Percentiles rank a stretch among this genome's conserved stretches.
Conservation (phyloP, 2,329 filamentous ascomycete species). For the Canariomyces notabilis region DNA sequence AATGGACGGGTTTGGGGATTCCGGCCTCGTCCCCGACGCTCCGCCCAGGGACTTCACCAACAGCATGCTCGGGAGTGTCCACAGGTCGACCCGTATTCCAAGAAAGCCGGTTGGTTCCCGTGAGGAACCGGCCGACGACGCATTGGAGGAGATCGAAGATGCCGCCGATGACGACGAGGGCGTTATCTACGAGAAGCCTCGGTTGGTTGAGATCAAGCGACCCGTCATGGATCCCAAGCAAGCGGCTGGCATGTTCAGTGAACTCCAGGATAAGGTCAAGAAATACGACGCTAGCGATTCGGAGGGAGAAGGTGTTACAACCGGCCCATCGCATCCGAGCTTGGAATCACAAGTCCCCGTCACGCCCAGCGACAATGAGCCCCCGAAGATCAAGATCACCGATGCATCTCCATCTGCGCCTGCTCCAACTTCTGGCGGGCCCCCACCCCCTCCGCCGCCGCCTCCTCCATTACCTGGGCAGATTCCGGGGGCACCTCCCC, state of each 20-base stretch:
- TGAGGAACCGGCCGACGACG: slow-evolving; percentile 33
- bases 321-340: slow-evolving; percentile 70
- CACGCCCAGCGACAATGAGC: slow-evolving; percentile 57
- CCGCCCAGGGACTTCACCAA: slow-evolving; percentile 62
- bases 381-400: slow-evolving; percentile 57
- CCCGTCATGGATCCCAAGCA: slow-evolving; percentile 61
- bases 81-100: slow-evolving; percentile 53
- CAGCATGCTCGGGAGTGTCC: slow-evolving; percentile 68
- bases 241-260: slow-evolving; percentile 59
- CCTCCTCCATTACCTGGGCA: slow-evolving; percentile 35
- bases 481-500: slow-evolving; percentile 30
- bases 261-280: slow-evolving; percentile 73
- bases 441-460: slow-evolving; percentile 40
- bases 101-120: slow-evolving; percentile 47
- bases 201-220: slow-evolving; percentile 71
- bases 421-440: slow-evolving; percentile 23
- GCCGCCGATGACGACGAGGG: slow-evolving; percentile 51
- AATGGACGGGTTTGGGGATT: slow-evolving; percentile 65
- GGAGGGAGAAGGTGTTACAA: slow-evolving; percentile 63
- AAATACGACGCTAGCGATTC: slow-evolving; percentile 68
- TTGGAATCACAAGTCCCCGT: slow-evolving; percentile 65
- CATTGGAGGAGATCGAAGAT: slow-evolving; percentile 46
- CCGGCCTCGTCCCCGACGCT: slow-evolving; percentile 45
- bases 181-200: slow-evolving; percentile 70
- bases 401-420: slow-evolving; percentile 33